Percentiles rank a stretch among this genome's conserved stretches.
These are phyloP conservation scores for Hansenula lynferdii DNA, from an alignment of 1,139 yeast genomes.

Conservation along the genomic window DNA sequence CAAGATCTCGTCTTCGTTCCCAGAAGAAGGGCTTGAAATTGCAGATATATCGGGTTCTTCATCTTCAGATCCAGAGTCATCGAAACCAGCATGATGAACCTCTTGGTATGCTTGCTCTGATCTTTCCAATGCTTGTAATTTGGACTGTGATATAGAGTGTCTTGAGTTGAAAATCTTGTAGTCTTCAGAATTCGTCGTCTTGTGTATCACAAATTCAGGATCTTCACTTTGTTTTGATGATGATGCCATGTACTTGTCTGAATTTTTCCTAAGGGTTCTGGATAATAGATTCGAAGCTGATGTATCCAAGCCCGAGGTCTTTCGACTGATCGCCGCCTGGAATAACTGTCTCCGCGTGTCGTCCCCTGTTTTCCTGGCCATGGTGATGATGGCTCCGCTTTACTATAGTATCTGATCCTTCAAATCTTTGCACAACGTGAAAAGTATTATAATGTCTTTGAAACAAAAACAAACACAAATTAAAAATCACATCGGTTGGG, in stretches of 20 bases:
- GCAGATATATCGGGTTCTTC: slow-evolving; percentile 22
- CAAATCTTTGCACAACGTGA: too few relatives aligned
- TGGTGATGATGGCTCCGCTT: too few relatives aligned
- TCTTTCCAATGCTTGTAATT: slow-evolving; percentile 33
- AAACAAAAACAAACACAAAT: too few relatives aligned
- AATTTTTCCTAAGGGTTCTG: slow-evolving; percentile 20
- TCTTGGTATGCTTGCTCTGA: slow-evolving; percentile 29
- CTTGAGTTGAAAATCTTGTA: slow-evolving; percentile 30
- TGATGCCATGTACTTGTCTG: slow-evolving; percentile 20
- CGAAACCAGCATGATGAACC: slow-evolving; percentile 15
- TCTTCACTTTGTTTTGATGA: slow-evolving; percentile 8
- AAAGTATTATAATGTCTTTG: too few relatives aligned
- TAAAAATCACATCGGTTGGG: too few relatives aligned
- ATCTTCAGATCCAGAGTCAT: slow-evolving; percentile 22
- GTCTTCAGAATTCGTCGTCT: slow-evolving; percentile 25
- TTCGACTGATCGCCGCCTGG: too few relatives aligned
- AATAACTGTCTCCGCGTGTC: slow-evolving; percentile 32
- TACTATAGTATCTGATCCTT: too few relatives aligned
- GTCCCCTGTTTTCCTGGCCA: slow-evolving; percentile 9
- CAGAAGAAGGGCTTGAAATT: slow-evolving; percentile 12
- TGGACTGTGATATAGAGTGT: slow-evolving; percentile 32
- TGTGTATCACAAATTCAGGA: slow-evolving; percentile 21
- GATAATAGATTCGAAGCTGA: slow-evolving; percentile 19
- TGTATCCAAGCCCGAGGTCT: slow-evolving; percentile 15
- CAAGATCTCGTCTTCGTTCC: slow-evolving; percentile 18